phyloP scores from a whole-genome alignment of 495 filamentous ascomycete genomes.

The Cercophora newfieldiana region DNA sequence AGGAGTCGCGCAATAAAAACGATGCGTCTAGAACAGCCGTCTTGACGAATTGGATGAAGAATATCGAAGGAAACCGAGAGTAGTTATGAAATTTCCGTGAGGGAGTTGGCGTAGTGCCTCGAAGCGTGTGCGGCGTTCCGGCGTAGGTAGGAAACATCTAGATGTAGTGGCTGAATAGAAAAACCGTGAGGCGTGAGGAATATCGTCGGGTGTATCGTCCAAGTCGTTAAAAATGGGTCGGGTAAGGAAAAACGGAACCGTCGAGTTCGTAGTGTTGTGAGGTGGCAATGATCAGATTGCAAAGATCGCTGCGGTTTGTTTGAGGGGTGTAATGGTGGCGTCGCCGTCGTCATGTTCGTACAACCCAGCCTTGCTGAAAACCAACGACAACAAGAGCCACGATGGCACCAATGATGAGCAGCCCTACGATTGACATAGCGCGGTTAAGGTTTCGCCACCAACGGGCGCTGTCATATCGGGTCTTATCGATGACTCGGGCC shows the following conservation, averaged over 20 bases:
- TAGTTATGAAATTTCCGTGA: conserved; percentile 15
- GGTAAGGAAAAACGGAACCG: not conserved
- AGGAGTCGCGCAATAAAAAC: too few species aligned
- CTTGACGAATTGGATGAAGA: not conserved
- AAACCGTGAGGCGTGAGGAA: conserved; percentile 21
- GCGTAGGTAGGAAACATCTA: not conserved
- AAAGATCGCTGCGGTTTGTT: not conserved
- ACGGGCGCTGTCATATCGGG: conserved; percentile 72
- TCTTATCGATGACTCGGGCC: conserved; percentile 51
- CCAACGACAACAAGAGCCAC: conserved; percentile 65
- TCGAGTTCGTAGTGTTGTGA: conserved; percentile 5
- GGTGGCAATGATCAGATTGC: not conserved
- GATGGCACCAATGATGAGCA: conserved; percentile 74
- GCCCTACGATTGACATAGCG: conserved; percentile 76
- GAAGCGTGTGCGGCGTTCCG: not conserved
- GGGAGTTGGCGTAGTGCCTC: not conserved
- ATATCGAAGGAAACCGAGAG: not conserved
- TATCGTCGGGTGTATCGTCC: conserved; percentile 27
- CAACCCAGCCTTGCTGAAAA: conserved; percentile 40
- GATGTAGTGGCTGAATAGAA: conserved; percentile 1
- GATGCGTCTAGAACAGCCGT: not conserved
- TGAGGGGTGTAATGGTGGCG: not conserved
- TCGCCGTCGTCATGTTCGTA: not conserved
- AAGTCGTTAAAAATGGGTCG: conserved; percentile 20
- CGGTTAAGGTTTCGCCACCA: conserved; percentile 96